Conservation (phyloP, 805 yeast species). For the Isabelozyma rhagii region DNA sequence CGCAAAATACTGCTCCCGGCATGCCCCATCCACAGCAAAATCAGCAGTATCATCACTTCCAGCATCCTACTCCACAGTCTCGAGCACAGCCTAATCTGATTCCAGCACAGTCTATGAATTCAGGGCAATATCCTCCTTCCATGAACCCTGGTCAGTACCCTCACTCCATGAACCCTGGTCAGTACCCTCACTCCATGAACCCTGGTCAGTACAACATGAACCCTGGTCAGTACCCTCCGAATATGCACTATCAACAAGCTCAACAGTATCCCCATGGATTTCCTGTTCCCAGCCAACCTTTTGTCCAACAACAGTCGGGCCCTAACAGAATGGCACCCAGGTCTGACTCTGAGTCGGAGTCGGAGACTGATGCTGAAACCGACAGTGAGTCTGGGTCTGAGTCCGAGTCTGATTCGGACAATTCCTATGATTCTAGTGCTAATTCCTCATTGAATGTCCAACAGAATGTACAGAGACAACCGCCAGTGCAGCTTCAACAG, state of each 20-base stretch:
- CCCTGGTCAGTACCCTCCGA: background rate
- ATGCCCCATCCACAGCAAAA: background rate
- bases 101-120: background rate
- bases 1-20: too few relatives aligned
- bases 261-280: background rate
- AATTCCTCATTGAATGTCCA: background rate
- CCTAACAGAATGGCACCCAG: background rate
- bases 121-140: background rate
- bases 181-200: background rate
- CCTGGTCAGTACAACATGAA: background rate
- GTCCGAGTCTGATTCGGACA: background rate
- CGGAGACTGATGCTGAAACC: background rate
- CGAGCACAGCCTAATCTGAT: too few relatives aligned
- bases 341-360: background rate
- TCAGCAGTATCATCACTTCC: too few relatives aligned
- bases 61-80: too few relatives aligned
- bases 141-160: background rate
- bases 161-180: background rate
- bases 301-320: background rate
- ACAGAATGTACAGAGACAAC: background rate
- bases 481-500: background rate
- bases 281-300: background rate
- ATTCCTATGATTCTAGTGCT: background rate
- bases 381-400: background rate
- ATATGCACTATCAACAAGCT: background rate